phyloP scores from a whole-genome alignment of 2,329 filamentous ascomycete genomes.

The Colletotrichum australisinense region DNA sequence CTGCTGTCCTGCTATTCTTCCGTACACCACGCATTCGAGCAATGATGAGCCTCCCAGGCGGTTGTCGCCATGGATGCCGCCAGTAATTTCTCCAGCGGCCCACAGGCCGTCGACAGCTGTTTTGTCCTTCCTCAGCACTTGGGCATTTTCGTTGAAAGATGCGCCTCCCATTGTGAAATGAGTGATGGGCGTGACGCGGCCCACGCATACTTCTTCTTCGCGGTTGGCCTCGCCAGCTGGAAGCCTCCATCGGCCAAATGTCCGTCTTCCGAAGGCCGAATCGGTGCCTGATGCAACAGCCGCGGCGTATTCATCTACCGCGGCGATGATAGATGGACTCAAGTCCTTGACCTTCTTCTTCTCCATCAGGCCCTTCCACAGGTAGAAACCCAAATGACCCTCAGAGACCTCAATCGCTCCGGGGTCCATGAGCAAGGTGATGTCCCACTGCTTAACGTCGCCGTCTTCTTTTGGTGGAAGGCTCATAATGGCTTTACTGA shows the following conservation, averaged over 20 bases:
- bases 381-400: constrained; percentile 71
- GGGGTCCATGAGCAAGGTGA: constrained; percentile 69
- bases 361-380: constrained; percentile 70
- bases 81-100: constrained; percentile 73
- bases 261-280: constrained; percentile 59
- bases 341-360: constrained; percentile 67
- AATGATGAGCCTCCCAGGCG: constrained; percentile 70
- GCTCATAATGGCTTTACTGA: constrained; percentile 64
- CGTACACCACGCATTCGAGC: constrained; percentile 73
- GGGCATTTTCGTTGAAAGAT: constrained; percentile 63
- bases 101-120: constrained; percentile 65
- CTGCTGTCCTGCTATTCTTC: constrained; percentile 64
- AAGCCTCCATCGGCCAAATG: constrained; percentile 68
- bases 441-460: constrained; percentile 64
- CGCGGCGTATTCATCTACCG: constrained; percentile 61
- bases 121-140: constrained; percentile 57
- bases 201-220: constrained; percentile 67
- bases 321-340: constrained; percentile 48
- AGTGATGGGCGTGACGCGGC: constrained; percentile 70
- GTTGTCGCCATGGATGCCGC: constrained; percentile 73
- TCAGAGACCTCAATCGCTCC: constrained; percentile 63
- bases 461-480: constrained; percentile 43
- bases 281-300: constrained; percentile 51
- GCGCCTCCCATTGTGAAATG: constrained; percentile 78
- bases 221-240: constrained; percentile 53